These are phyloP conservation scores for Paraphaeosphaeria sporulosa DNA, from an alignment of 2,329 filamentous ascomycete genomes.

Conservation along the genomic window DNA sequence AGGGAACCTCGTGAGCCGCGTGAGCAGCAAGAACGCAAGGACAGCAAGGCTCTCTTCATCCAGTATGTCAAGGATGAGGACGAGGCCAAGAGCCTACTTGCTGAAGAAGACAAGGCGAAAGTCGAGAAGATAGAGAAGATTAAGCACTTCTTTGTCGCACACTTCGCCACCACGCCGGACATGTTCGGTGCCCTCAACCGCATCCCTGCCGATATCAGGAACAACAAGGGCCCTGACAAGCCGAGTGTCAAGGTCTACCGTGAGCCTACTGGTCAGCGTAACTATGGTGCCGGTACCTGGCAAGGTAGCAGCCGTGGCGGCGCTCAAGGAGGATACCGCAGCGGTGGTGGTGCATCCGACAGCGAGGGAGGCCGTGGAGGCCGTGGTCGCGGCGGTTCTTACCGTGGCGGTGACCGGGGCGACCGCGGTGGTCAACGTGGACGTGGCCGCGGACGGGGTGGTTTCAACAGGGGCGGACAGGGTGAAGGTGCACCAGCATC, in stretches of 20 bases:
- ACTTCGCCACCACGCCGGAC: conserved; percentile 81
- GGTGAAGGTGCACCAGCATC: conserved; percentile 45
- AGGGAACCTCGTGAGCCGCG: conserved; percentile 63
- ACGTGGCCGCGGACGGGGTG: conserved; percentile 37
- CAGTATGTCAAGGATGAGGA: conserved; percentile 85
- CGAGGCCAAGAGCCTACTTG: conserved; percentile 81
- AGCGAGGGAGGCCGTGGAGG: conserved; percentile 73
- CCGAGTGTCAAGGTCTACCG: conserved; percentile 86
- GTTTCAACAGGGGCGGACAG: conserved; percentile 42
- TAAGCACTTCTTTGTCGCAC: conserved; percentile 82
- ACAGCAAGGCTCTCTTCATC: conserved; percentile 88
- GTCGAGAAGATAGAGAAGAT: conserved; percentile 74
- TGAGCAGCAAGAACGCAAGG: conserved; percentile 63
- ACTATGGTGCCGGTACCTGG: conserved; percentile 64
- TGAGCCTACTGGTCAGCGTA: conserved; percentile 63
- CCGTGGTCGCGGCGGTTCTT: conserved; percentile 55
- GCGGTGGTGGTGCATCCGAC: conserved; percentile 80
- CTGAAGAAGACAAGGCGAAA: conserved; percentile 82
- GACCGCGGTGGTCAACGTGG: conserved; percentile 41
- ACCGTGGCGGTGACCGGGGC: conserved; percentile 62
- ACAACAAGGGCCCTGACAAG: conserved; percentile 74
- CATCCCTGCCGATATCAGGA: conserved; percentile 79
- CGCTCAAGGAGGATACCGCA: conserved; percentile 75
- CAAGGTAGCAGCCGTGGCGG: conserved; percentile 71
- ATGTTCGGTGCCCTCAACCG: conserved; percentile 80